Evolutionary conservation across 768 basidiomycete species (phyloP).

Genomic region (Phanerodontia chrysosporium): DNA sequence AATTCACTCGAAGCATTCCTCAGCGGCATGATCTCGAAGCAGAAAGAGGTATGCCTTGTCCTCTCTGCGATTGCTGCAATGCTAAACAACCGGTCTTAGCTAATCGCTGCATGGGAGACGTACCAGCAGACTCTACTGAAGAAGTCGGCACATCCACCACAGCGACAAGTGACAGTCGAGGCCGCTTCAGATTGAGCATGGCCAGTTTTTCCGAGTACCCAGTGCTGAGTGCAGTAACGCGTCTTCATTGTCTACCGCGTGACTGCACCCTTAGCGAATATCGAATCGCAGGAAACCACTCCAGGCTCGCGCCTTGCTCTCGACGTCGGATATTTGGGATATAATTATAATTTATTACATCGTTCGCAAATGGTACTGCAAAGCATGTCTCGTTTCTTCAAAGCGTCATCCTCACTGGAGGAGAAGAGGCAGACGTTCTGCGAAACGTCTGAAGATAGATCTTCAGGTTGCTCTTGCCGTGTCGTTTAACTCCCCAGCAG

Average conservation of each 20-base stretch:
- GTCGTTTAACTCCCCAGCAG: constrained; percentile 67
- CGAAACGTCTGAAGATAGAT: constrained; percentile 28
- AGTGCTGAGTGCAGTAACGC: too few species aligned
- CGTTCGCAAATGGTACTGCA: neutral
- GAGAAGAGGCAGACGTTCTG: constrained; percentile 55
- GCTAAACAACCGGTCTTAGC: constrained; percentile 32
- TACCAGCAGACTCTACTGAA: constrained; percentile 74
- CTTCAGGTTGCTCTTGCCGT: constrained; percentile 45
- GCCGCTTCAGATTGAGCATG: neutral
- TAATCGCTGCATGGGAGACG: constrained; percentile 76
- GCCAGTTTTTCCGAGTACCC: neutral
- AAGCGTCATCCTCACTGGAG: constrained; percentile 39
- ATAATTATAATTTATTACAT: neutral
- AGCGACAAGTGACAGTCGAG: neutral
- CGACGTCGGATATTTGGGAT: neutral
- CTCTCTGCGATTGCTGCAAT: neutral
- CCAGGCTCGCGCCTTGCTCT: too few species aligned
- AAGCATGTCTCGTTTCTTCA: constrained; percentile 31
- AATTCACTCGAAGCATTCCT: constrained; percentile 75
- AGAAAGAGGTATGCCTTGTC: constrained; percentile 43
- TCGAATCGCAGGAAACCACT: too few species aligned
- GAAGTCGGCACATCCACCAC: constrained; percentile 22
- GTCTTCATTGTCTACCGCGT: too few species aligned
- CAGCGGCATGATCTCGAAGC: constrained; percentile 80
- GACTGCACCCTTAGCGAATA: too few species aligned